A percentile compares a stretch with the other conserved stretches of the same genome.
Conservation (phyloP, 768 basidiomycete species). For the Boletus rubroflammeus region DNA sequence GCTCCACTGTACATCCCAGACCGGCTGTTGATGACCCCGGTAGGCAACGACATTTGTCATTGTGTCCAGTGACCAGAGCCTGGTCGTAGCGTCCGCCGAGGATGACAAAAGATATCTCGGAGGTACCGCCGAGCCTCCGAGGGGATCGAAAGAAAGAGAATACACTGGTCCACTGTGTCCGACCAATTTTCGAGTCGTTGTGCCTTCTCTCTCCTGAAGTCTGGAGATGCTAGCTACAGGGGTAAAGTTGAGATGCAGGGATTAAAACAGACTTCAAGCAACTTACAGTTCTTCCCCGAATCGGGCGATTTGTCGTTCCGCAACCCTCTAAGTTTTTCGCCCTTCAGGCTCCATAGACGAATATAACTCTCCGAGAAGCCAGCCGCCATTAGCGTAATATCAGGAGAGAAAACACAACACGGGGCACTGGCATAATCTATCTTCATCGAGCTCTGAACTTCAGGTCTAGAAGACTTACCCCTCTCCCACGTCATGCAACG, state of each 20-base stretch:
- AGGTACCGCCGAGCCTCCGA: constrained; percentile 78
- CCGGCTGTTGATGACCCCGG: constrained; percentile 92
- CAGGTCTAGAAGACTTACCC: constrained; percentile 52
- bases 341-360: constrained; percentile 91
- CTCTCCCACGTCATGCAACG: constrained; percentile 91
- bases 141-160: constrained; percentile 88
- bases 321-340: constrained; percentile 77
- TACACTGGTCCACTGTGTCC: constrained; percentile 98
- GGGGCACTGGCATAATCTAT: constrained; percentile 54
- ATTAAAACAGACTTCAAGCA: not conserved
- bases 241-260: not conserved
- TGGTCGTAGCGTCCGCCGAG: constrained; percentile 87
- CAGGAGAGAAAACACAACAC: constrained; percentile 84
- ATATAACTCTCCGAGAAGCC: constrained; percentile 97
- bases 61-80: constrained; percentile 95
- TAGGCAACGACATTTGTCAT: constrained; percentile 92
- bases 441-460: constrained; percentile 7
- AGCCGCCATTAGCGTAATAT: constrained; percentile 88
- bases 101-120: constrained; percentile 88
- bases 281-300: constrained; percentile 68
- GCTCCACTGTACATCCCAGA: constrained; percentile 99
- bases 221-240: constrained; percentile 51
- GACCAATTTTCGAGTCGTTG: constrained; percentile 87
- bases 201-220: constrained; percentile 74
- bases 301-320: constrained; percentile 71